A percentile compares a stretch with the other conserved stretches of the same genome.
These are phyloP conservation scores for Spongiforma sp. DNA, from an alignment of 1,284 basidiomycete species.

Conservation along the genomic window DNA sequence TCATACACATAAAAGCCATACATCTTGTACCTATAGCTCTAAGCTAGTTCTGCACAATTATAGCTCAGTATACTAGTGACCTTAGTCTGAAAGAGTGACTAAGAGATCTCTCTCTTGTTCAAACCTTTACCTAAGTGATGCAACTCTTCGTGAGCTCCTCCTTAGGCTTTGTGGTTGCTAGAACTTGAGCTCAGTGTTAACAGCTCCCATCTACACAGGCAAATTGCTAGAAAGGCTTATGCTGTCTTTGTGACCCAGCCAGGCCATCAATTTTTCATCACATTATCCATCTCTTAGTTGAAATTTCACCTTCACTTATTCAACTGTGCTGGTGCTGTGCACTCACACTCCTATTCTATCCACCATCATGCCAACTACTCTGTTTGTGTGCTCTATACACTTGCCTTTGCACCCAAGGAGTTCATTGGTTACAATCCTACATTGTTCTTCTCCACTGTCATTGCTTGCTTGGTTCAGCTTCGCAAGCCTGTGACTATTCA, in stretches of 20 bases:
- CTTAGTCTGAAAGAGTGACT: too few species aligned
- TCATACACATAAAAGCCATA: background rate
- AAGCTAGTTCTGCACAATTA: too few species aligned
- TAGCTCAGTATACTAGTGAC: too few species aligned
- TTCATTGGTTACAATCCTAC: background rate
- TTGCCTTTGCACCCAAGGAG: background rate
- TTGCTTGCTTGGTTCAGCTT: background rate
- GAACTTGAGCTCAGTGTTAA: too few species aligned
- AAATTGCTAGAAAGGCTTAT: background rate
- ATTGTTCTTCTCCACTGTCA: background rate
- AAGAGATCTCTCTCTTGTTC: too few species aligned
- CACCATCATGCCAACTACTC: background rate
- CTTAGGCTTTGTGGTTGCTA: too few species aligned
- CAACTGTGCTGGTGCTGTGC: background rate
- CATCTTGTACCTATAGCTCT: too few species aligned
- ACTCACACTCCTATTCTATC: background rate
- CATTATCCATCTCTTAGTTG: background rate
- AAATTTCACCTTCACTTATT: background rate
- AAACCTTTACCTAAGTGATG: too few species aligned
- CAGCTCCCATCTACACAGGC: background rate
- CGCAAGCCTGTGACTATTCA: background rate
- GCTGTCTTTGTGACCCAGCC: background rate
- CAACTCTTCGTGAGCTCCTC: too few species aligned
- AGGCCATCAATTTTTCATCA: background rate
- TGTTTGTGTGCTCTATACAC: background rate